Evolutionary conservation across 2,329 filamentous ascomycete genomes (phyloP).

Genomic region (Ascochyta rabiei): DNA sequence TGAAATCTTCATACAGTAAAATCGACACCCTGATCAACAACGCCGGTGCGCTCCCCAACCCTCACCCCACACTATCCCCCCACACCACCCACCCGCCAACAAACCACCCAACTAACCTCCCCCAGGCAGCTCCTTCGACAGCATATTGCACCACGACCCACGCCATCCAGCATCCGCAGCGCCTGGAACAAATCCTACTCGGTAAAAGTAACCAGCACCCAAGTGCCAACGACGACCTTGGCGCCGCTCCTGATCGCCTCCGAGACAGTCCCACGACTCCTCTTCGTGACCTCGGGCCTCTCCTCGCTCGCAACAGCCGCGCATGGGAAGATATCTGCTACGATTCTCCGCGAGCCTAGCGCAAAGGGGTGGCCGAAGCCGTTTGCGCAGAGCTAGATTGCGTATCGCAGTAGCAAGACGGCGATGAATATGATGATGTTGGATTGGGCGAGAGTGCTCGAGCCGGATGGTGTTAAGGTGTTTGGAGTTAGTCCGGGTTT

Average conservation of each 20-base stretch:
- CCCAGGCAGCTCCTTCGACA: conserved; percentile 49
- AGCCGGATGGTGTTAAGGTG: conserved; percentile 56
- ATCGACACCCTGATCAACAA: conserved; percentile 51
- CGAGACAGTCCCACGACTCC: background rate
- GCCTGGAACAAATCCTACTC: background rate
- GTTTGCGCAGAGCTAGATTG: conserved; percentile 26
- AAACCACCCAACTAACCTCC: too few relatives aligned
- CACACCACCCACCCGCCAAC: too few relatives aligned
- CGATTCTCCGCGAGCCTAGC: conserved; percentile 4
- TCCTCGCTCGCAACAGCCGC: background rate
- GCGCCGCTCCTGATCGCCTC: background rate
- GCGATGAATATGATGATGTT: conserved; percentile 59
- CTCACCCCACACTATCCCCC: too few relatives aligned
- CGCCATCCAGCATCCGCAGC: conserved; percentile 40
- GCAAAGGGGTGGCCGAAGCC: conserved; percentile 57
- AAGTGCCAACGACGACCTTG: background rate
- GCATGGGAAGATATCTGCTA: background rate
- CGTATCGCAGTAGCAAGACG: conserved; percentile 53
- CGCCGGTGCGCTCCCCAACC: conserved; percentile 34
- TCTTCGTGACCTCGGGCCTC: background rate
- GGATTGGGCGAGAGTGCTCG: conserved; percentile 53
- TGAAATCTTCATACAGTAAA: conserved; percentile 33
- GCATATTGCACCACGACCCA: conserved; percentile 28
- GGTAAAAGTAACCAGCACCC: background rate
- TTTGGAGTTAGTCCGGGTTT: conserved; percentile 54